phyloP scores from a whole-genome alignment of 2,329 filamentous ascomycete genomes.

The Pyricularia sp. region DNA sequence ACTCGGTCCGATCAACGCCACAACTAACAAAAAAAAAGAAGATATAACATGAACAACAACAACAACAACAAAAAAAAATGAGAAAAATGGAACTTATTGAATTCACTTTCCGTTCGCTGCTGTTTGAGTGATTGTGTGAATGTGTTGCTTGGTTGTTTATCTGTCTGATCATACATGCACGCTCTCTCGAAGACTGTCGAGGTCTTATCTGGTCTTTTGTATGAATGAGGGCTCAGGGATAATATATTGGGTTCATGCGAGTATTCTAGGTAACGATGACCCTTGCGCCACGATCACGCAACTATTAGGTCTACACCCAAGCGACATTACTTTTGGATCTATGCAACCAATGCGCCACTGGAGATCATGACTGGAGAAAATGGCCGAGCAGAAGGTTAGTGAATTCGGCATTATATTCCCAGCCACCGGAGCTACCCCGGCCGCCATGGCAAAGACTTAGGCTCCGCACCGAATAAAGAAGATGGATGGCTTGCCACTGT shows the following conservation, averaged over 20 bases:
- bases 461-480: neutral
- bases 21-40: neutral
- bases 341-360: neutral
- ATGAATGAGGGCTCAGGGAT: too few relatives aligned
- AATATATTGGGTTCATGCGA: too few relatives aligned
- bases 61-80: conserved; percentile 5
- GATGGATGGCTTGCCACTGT: neutral
- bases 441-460: too few relatives aligned
- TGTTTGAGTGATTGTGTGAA: neutral
- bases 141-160: neutral
- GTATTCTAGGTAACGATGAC: too few relatives aligned
- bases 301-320: too few relatives aligned
- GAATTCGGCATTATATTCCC: neutral
- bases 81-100: neutral
- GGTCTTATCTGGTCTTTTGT: too few relatives aligned
- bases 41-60: neutral
- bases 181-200: too few relatives aligned
- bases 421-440: neutral
- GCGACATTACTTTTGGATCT: too few relatives aligned
- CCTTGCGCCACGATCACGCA: too few relatives aligned
- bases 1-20: neutral
- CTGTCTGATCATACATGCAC: too few relatives aligned
- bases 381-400: neutral
- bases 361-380: neutral
- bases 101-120: conserved; percentile 2